These are phyloP conservation scores for Xerocomus cyaneibrunnescens DNA, from an alignment of 1,284 basidiomycete genomes.

Conservation along the genomic window DNA sequence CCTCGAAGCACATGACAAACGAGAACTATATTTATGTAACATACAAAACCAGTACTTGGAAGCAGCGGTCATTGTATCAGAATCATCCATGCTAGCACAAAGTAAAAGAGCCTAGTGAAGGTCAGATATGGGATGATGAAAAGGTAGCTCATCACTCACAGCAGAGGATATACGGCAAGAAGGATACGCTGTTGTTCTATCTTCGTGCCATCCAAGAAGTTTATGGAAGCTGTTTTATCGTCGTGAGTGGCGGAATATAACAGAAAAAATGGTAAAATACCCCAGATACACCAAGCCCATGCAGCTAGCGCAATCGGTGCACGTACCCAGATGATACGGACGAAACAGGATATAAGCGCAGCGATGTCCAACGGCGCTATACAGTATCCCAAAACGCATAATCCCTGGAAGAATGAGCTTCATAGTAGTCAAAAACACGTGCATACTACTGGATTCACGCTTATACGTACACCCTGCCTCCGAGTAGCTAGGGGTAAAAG, in stretches of 20 bases:
- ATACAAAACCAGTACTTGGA: constrained; percentile 1
- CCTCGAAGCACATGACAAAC: constrained; percentile 7
- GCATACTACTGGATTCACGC: neutral
- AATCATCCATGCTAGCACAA: constrained; percentile 92
- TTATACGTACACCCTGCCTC: constrained; percentile 81
- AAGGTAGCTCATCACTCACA: constrained; percentile 44
- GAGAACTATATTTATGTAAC: constrained; percentile 16
- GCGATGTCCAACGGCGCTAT: constrained; percentile 88
- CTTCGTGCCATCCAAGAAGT: constrained; percentile 92
- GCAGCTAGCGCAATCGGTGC: constrained; percentile 80
- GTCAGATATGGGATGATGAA: neutral
- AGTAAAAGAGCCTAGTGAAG: constrained; percentile 69
- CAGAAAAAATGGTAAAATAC: constrained; percentile 45
- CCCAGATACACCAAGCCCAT: constrained; percentile 96
- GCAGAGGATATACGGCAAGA: constrained; percentile 89
- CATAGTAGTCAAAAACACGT: constrained; percentile 2
- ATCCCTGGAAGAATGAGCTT: constrained; percentile 93
- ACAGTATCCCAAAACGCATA: constrained; percentile 91
- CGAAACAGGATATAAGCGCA: constrained; percentile 83
- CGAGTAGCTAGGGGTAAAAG: constrained; percentile 63
- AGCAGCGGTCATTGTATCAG: constrained; percentile 65
- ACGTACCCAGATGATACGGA: constrained; percentile 82
- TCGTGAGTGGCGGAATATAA: neutral
- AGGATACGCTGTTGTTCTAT: constrained; percentile 85
- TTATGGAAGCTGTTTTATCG: constrained; percentile 73